A percentile compares a stretch with the other conserved stretches of the same genome.
Conservation (phyloP, 2,329 filamentous ascomycete genomes). For the Juglanconis sp. region DNA sequence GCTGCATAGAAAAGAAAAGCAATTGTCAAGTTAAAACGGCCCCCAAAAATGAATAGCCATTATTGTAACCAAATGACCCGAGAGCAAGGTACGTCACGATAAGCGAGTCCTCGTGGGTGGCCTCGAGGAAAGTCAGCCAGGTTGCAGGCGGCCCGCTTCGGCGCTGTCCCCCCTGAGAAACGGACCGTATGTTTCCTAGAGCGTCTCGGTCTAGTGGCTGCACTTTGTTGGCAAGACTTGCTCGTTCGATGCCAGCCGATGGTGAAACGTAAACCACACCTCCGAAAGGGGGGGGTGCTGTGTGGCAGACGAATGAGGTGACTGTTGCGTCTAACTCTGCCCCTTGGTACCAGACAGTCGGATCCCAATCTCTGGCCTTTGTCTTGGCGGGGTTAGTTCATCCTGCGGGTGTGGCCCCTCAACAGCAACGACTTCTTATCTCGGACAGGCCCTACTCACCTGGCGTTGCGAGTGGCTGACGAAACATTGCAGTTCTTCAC, state of each 20-base stretch:
- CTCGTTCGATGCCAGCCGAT: not conserved
- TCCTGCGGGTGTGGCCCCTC: not conserved
- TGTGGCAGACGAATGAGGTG: constrained; percentile 1
- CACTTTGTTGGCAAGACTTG: too few relatives aligned
- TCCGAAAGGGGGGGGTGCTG: not conserved
- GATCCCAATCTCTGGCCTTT: not conserved
- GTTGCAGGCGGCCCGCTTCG: constrained; percentile 14
- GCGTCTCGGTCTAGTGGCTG: not conserved
- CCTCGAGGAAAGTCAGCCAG: not conserved
- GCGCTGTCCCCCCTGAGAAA: constrained; percentile 12
- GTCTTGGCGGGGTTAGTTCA: not conserved
- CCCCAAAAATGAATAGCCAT: not conserved
- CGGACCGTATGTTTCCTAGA: not conserved
- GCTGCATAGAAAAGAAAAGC: too few relatives aligned
- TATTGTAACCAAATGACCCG: too few relatives aligned
- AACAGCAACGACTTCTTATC: not conserved
- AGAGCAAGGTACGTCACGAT: too few relatives aligned
- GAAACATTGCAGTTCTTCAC: not conserved
- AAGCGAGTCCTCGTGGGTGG: not conserved
- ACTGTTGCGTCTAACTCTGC: not conserved
- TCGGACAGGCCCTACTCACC: not conserved
- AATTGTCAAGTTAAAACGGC: too few relatives aligned
- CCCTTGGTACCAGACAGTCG: constrained; percentile 3
- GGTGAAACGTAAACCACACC: constrained; percentile 1
- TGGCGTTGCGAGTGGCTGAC: not conserved